These are phyloP conservation scores for Sisymbrium altissimum DNA, from an alignment of 345 rosid genomes.

Conservation along the genomic window DNA sequence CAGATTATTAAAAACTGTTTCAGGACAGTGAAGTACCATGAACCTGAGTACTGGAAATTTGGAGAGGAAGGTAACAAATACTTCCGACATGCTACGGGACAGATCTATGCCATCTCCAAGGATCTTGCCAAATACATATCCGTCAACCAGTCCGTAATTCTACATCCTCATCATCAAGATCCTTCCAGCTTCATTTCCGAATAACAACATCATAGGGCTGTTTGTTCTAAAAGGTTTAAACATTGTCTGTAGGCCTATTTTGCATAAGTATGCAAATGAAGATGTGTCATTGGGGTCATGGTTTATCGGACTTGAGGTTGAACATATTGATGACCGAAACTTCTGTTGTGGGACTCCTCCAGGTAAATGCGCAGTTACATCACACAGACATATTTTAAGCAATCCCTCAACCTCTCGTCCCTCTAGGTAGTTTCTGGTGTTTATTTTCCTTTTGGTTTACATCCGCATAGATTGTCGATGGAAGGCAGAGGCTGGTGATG, in stretches of 20 bases:
- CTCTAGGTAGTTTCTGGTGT: constrained; percentile 1
- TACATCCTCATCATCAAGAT: neutral
- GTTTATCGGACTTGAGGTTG: constrained; percentile 97
- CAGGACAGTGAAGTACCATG: constrained; percentile 94
- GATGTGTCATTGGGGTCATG: constrained; percentile 94
- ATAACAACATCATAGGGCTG: neutral
- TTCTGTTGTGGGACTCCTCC: constrained; percentile 99
- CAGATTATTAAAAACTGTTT: constrained; percentile 1
- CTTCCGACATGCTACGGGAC: constrained; percentile 97
- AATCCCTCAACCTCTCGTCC: neutral
- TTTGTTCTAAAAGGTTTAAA: neutral
- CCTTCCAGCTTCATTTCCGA: neutral
- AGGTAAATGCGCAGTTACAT: constrained; percentile 43
- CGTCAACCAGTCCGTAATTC: constrained; percentile 64
- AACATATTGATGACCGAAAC: constrained; percentile 82
- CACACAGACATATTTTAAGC: constrained; percentile 1
- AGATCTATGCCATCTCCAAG: constrained; percentile 92
- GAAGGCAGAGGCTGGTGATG: constrained; percentile 93
- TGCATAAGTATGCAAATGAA: constrained; percentile 95
- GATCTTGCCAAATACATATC: constrained; percentile 91
- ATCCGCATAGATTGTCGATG: constrained; percentile 74
- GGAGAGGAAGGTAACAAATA: constrained; percentile 96
- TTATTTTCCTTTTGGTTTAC: neutral
- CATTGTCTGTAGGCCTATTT: constrained; percentile 55
- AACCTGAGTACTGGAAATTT: constrained; percentile 98